Conservation (phyloP, 2,329 filamentous ascomycete genomes). For the Aspergillus brunneoviolaceus region DNA sequence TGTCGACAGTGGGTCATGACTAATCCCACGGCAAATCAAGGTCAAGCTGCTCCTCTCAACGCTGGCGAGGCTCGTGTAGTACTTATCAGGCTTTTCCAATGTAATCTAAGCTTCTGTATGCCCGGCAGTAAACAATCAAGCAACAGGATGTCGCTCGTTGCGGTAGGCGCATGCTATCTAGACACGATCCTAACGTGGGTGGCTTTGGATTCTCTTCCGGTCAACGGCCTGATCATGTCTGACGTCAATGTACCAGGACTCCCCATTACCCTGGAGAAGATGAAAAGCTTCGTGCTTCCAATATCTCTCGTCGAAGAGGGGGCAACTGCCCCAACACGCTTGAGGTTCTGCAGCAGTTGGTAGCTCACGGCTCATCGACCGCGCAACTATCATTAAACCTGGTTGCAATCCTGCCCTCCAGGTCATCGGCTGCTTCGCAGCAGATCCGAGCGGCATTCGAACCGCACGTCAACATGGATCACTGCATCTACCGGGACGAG, state of each 20-base stretch:
- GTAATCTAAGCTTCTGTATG: not conserved
- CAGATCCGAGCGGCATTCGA: conserved; percentile 59
- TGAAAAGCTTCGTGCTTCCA: conserved; percentile 67
- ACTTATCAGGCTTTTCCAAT: not conserved
- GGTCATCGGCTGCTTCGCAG: conserved; percentile 50
- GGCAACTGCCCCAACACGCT: conserved; percentile 73
- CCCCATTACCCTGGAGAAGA: conserved; percentile 68
- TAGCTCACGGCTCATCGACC: conserved; percentile 26
- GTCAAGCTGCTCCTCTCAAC: not conserved
- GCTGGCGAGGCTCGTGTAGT: not conserved
- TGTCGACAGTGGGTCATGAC: conserved; percentile 19
- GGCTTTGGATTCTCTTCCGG: not conserved
- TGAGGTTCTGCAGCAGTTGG: conserved; percentile 67
- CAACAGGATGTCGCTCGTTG: conserved; percentile 55
- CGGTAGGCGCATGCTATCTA: conserved; percentile 67
- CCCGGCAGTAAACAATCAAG: not conserved
- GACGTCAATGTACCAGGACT: conserved; percentile 21
- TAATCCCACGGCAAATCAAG: conserved; percentile 20
- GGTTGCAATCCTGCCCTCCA: conserved; percentile 54
- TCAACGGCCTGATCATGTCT: conserved; percentile 2
- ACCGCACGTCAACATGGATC: conserved; percentile 48
- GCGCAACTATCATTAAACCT: conserved; percentile 35
- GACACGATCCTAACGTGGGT: conserved; percentile 67
- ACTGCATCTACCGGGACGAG: conserved; percentile 61
- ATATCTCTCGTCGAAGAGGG: conserved; percentile 60